A percentile compares a stretch with the other conserved stretches of the same genome.
Evolutionary conservation across 331 rosid genomes (phyloP).

Genomic region (Ulmus americana): DNA sequence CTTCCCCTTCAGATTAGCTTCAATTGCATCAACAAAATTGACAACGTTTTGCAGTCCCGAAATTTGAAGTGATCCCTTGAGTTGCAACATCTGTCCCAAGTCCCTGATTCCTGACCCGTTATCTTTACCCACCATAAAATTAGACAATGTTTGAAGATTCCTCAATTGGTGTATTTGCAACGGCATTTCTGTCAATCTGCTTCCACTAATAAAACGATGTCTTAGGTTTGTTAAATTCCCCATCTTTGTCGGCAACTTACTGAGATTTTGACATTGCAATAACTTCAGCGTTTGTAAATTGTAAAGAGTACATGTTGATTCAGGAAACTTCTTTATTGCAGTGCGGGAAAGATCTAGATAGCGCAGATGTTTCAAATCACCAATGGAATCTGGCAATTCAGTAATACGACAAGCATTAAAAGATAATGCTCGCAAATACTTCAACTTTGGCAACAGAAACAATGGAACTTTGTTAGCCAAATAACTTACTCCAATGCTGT

Average conservation of each 20-base stretch:
- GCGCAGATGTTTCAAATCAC: constrained; percentile 23
- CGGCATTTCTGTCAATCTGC: constrained; percentile 30
- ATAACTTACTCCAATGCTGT: constrained; percentile 23
- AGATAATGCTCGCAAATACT: constrained; percentile 23
- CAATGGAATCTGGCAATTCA: constrained; percentile 23
- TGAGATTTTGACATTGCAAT: constrained; percentile 17
- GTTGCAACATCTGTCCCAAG: constrained; percentile 19
- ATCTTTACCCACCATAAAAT: constrained; percentile 19
- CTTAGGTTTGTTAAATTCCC: constrained; percentile 20
- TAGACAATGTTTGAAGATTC: constrained; percentile 28
- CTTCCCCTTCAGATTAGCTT: constrained; percentile 28
- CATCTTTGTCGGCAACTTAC: constrained; percentile 21
- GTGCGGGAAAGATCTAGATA: constrained; percentile 29
- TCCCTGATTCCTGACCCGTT: constrained; percentile 16
- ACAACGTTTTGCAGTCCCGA: constrained; percentile 24
- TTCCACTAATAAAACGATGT: constrained; percentile 19
- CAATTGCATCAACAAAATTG: constrained; percentile 25
- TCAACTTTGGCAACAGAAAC: constrained; percentile 19
- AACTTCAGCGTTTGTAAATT: constrained; percentile 30
- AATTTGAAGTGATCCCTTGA: constrained; percentile 22
- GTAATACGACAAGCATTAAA: constrained; percentile 26
- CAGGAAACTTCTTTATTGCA: constrained; percentile 21
- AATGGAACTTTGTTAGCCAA: constrained; percentile 21
- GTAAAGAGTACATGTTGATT: constrained; percentile 16
- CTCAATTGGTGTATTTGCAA: constrained; percentile 14